Evolutionary conservation across 352 stramenopile genomes (phyloP).

Genomic region (Peronosclerospora sorghi): DNA sequence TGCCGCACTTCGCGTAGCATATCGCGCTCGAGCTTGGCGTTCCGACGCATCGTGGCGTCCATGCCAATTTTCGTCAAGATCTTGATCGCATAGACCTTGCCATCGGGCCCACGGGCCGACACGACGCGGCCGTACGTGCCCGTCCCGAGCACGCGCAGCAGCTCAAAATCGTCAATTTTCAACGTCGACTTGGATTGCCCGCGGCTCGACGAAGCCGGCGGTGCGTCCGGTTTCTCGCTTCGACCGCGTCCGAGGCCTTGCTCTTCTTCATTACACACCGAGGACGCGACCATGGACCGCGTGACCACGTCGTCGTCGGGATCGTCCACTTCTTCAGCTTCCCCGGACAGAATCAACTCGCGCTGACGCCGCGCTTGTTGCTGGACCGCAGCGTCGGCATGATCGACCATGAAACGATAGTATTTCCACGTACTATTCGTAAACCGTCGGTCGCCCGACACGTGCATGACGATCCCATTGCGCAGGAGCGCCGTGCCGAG

Average conservation of each 20-base stretch:
- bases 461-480: conserved; percentile 56
- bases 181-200: conserved; percentile 72
- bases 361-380: conserved; percentile 43
- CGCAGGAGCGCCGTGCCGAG: conserved; percentile 61
- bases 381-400: conserved; percentile 43
- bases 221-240: conserved; percentile 3
- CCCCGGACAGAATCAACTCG: conserved; percentile 54
- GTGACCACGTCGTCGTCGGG: conserved; percentile 50
- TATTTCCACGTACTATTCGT: conserved; percentile 82
- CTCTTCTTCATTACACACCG: conserved; percentile 54
- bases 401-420: conserved; percentile 77
- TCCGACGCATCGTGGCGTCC: conserved; percentile 69
- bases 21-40: conserved; percentile 88
- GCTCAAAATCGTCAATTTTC: conserved; percentile 81
- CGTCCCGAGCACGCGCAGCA: conserved; percentile 76
- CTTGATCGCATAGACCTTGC: conserved; percentile 79
- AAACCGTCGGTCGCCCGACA: conserved; percentile 62
- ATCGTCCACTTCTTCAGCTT: conserved; percentile 70
- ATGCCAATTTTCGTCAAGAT: conserved; percentile 86
- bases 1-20: conserved; percentile 92
- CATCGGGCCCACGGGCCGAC: conserved; percentile 53
- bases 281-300: conserved; percentile 46
- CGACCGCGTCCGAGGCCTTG: conserved; percentile 16
- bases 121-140: conserved; percentile 79
- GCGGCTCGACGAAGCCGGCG: conserved; percentile 20